phyloP scores from a whole-genome alignment of 2,329 filamentous ascomycete genomes.

The Colletotrichum coccodes region DNA sequence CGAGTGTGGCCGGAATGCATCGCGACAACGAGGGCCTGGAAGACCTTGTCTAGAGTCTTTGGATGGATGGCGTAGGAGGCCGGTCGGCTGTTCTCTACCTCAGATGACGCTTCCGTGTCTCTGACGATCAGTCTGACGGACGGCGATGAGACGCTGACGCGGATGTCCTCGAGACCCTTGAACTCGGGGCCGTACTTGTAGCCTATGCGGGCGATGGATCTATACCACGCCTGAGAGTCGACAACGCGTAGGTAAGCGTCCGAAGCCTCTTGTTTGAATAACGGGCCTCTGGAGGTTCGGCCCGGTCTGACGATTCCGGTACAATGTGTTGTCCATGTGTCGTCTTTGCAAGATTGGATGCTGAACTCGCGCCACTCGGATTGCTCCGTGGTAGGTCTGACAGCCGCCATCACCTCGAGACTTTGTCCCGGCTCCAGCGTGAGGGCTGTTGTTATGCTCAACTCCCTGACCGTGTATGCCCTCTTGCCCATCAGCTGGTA shows the following conservation, averaged over 20 bases:
- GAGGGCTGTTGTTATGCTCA: neutral
- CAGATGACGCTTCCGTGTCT: too few relatives aligned
- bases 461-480: neutral
- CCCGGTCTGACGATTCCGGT: neutral
- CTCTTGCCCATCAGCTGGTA: neutral
- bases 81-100: neutral
- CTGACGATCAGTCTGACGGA: neutral
- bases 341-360: neutral
- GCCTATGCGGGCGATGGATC: neutral
- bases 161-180: neutral
- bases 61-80: neutral
- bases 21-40: conserved; percentile 9
- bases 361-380: conserved; percentile 12
- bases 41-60: neutral
- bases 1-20: neutral
- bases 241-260: neutral
- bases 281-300: neutral
- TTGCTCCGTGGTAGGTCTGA: neutral
- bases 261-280: neutral
- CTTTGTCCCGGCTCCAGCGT: neutral
- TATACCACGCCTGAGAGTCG: neutral
- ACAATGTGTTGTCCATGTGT: neutral
- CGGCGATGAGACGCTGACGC: neutral
- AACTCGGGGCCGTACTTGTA: conserved; percentile 19
- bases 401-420: neutral